Evolutionary conservation across 73 alveolate genomes (phyloP).

Genomic region (Paramecium tetraurelia): DNA sequence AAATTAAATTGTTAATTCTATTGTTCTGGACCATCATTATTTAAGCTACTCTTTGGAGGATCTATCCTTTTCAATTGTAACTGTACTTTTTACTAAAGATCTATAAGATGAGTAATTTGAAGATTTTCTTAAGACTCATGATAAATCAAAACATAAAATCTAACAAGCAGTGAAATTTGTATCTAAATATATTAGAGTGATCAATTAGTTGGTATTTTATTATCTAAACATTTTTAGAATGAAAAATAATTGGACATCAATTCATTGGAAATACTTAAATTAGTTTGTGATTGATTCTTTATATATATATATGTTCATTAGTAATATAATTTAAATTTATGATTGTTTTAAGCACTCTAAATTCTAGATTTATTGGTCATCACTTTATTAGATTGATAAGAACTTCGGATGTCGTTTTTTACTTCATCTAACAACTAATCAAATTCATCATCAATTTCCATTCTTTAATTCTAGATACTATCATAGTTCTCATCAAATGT

Average conservation of each 20-base stretch:
- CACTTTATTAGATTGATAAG: not conserved
- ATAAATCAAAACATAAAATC: not conserved
- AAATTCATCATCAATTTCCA: not conserved
- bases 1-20: not conserved
- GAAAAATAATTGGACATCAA: not conserved
- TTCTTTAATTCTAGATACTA: not conserved
- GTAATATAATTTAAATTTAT: slow-evolving; percentile 5
- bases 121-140: not conserved
- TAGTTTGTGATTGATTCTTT: not conserved
- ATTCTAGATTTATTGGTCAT: not conserved
- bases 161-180: not conserved
- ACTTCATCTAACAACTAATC: not conserved
- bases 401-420: not conserved
- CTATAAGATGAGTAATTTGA: not conserved
- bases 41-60: not conserved
- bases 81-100: not conserved
- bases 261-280: not conserved
- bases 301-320: not conserved
- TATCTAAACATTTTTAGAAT: not conserved
- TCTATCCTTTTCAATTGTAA: not conserved
- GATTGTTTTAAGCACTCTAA: not conserved
- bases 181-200: not conserved
- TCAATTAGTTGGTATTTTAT: not conserved
- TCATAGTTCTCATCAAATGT: slow-evolving; percentile 14
- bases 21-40: not conserved